Conservation (phyloP, 306 rosid genomes). For the Quercus parvula region DNA sequence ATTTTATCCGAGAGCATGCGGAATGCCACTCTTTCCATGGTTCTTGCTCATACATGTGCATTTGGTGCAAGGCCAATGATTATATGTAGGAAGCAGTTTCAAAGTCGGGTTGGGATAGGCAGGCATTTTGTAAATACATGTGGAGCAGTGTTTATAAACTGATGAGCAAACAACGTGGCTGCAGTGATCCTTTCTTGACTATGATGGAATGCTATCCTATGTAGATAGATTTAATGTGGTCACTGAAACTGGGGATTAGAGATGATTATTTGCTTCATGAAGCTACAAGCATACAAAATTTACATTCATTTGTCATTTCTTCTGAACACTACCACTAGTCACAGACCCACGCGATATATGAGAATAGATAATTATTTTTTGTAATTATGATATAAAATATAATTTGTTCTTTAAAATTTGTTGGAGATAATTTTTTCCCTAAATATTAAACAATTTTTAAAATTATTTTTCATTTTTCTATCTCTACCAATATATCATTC, state of each 20-base stretch:
- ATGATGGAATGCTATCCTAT: conserved; percentile 11
- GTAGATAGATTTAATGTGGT: conserved; percentile 14
- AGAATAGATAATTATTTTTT: too few relatives aligned
- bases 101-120: conserved; percentile 32
- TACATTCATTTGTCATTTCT: conserved; percentile 20
- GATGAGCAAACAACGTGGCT: conserved; percentile 27
- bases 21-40: conserved; percentile 36
- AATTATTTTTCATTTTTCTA: too few relatives aligned
- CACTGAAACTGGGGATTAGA: conserved; percentile 5
- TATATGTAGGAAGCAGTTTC: conserved; percentile 44
- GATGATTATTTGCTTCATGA: conserved; percentile 19
- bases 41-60: conserved; percentile 25
- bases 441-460: too few relatives aligned
- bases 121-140: conserved; percentile 47
- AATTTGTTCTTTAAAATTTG: too few relatives aligned
- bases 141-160: conserved; percentile 47
- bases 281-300: conserved; percentile 25
- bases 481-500: too few relatives aligned
- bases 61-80: conserved; percentile 42
- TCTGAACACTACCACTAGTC: not conserved
- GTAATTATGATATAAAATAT: too few relatives aligned
- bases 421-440: too few relatives aligned
- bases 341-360: too few relatives aligned
- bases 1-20: conserved; percentile 27
- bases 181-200: conserved; percentile 4